phyloP scores from a whole-genome alignment of 805 yeast genomes.

The Danielia reshetovae region DNA sequence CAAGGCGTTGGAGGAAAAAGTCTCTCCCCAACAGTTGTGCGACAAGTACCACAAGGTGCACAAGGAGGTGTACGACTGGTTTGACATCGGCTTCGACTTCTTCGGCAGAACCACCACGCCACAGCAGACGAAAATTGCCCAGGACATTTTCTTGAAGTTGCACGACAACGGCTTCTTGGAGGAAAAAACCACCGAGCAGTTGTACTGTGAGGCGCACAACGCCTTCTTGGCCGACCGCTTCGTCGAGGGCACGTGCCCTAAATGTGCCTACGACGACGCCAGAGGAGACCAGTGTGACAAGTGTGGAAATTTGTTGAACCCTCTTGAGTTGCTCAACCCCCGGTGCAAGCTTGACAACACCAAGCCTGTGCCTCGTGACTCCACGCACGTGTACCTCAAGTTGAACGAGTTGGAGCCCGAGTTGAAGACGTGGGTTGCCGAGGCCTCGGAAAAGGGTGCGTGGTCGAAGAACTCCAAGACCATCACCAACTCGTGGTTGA shows the following conservation, averaged over 20 bases:
- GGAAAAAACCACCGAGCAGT: conserved; percentile 83
- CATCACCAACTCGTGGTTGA: conserved; percentile 90
- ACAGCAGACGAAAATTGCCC: conserved; percentile 91
- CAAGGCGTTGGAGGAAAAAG: conserved; percentile 90
- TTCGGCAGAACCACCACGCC: conserved; percentile 96
- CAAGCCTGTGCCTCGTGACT: conserved; percentile 72
- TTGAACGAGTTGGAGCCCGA: conserved; percentile 81
- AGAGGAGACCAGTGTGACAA: conserved; percentile 99
- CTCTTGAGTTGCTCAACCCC: conserved; percentile 90
- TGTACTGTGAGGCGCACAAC: conserved; percentile 86
- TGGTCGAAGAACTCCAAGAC: conserved; percentile 93
- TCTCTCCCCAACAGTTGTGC: conserved; percentile 85
- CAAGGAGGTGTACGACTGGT: conserved; percentile 92
- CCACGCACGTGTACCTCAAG: conserved; percentile 81
- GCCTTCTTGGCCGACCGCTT: conserved; percentile 94
- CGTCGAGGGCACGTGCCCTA: conserved; percentile 97
- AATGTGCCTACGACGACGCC: conserved; percentile 92
- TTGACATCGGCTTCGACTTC: conserved; percentile 88
- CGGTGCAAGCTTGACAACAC: conserved; percentile 90
- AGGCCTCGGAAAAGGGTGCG: conserved; percentile 64
- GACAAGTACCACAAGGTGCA: conserved; percentile 87
- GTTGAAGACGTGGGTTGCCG: conserved; percentile 66
- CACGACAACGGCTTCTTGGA: conserved; percentile 76
- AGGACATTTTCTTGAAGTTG: conserved; percentile 79
- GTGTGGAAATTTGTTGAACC: conserved; percentile 86